These are phyloP conservation scores for Rhynchosporium agropyri DNA, from an alignment of 2,329 filamentous ascomycete genomes.

Conservation along the genomic window DNA sequence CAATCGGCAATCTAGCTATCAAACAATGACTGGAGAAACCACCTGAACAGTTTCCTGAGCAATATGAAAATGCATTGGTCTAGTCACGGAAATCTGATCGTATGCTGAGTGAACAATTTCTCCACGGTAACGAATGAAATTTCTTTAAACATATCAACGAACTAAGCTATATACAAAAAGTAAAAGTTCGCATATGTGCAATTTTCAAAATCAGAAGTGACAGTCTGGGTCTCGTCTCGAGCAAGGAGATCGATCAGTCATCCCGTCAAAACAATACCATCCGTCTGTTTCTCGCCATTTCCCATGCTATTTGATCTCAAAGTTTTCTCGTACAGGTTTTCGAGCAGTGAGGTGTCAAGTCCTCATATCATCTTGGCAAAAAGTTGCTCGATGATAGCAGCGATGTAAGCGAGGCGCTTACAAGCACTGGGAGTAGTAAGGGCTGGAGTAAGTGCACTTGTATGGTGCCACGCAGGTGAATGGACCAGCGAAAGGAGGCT, in stretches of 20 bases:
- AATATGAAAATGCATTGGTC: neutral
- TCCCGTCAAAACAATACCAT: neutral
- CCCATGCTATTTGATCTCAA: neutral
- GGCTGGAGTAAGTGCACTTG: constrained; percentile 37
- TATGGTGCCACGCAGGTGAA: constrained; percentile 38
- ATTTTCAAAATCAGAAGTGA: constrained; percentile 12
- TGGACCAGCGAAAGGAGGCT: constrained; percentile 41
- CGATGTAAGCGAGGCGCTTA: constrained; percentile 28
- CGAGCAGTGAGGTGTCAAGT: neutral
- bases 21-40: too few relatives aligned
- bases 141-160: constrained; percentile 2
- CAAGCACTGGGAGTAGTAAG: constrained; percentile 46
- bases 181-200: constrained; percentile 4
- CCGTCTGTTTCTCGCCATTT: constrained; percentile 10
- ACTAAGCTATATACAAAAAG: constrained; percentile 16
- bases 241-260: neutral
- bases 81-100: neutral
- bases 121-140: constrained; percentile 12
- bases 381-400: neutral
- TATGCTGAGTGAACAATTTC: neutral
- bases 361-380: neutral
- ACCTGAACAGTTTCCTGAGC: too few relatives aligned
- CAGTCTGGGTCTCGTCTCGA: constrained; percentile 6
- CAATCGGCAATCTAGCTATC: too few relatives aligned
- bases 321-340: neutral